A percentile compares a stretch with the other conserved stretches of the same genome.
Evolutionary conservation across 2,329 filamentous ascomycete species (phyloP).

Genomic region (Penicillium sclerotigenum): DNA sequence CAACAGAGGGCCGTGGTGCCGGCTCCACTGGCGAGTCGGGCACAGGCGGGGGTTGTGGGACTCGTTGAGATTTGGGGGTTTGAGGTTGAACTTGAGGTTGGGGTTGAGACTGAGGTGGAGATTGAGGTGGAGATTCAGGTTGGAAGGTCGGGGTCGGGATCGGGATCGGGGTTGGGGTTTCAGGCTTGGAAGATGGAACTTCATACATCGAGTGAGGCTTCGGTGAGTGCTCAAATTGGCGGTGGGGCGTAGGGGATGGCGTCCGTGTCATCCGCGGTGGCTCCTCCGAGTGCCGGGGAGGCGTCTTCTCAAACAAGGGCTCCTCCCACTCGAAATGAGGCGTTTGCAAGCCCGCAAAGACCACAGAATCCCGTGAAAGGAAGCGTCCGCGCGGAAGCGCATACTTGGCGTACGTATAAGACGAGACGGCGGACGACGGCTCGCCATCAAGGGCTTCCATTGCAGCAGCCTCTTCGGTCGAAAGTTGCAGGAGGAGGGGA

Average conservation of each 20-base stretch:
- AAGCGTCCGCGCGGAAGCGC: conserved; percentile 76
- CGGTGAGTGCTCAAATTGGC: conserved; percentile 21
- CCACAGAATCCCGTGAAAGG: conserved; percentile 65
- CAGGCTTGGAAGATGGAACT: conserved; percentile 5
- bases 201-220: conserved; percentile 32
- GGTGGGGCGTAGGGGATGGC: conserved; percentile 32
- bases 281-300: conserved; percentile 29
- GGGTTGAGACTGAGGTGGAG: background rate
- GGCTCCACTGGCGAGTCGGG: conserved; percentile 6
- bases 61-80: conserved; percentile 8
- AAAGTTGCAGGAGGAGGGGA: conserved; percentile 34
- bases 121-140: background rate
- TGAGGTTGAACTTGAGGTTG: background rate
- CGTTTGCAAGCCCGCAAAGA: conserved; percentile 55
- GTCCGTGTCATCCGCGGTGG: conserved; percentile 25
- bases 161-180: background rate
- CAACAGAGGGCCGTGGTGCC: conserved; percentile 11
- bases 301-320: conserved; percentile 45
- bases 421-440: conserved; percentile 54
- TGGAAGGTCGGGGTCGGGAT: background rate
- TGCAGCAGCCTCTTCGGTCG: conserved; percentile 19
- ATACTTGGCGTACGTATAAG: conserved; percentile 86
- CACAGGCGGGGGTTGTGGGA: conserved; percentile 3
- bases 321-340: conserved; percentile 65
- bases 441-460: conserved; percentile 23